These are phyloP conservation scores for Calocybe gangraenosa DNA, from an alignment of 768 basidiomycete genomes.

Conservation along the genomic window DNA sequence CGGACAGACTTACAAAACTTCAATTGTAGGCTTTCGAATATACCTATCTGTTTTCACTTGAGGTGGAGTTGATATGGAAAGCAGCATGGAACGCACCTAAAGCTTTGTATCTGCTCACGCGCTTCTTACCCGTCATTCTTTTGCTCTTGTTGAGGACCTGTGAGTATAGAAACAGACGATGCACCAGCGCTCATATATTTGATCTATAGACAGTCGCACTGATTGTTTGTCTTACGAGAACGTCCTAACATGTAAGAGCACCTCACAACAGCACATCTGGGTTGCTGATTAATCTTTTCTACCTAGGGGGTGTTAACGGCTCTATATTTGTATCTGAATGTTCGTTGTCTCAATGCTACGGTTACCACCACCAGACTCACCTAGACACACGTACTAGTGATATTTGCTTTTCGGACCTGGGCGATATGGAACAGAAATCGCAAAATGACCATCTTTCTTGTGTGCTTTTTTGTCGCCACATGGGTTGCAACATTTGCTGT, in stretches of 20 bases:
- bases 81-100: constrained; percentile 3
- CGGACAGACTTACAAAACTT: neutral
- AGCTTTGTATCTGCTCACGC: neutral
- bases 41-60: neutral
- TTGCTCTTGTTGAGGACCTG: neutral
- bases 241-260: neutral
- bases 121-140: neutral
- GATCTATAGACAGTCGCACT: neutral
- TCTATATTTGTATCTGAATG: constrained; percentile 2
- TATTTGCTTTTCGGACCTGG: constrained; percentile 8
- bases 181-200: no score
- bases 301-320: neutral
- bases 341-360: neutral
- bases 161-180: neutral
- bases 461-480: neutral
- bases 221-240: neutral
- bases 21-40: constrained; percentile 2
- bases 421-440: constrained; percentile 5
- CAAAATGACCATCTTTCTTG: neutral
- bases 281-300: neutral
- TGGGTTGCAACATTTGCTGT: constrained; percentile 1
- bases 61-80: constrained; percentile 2
- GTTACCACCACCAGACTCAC: no score
- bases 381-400: neutral
- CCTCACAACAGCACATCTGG: neutral